Conservation (phyloP, 1,284 basidiomycete genomes). For the Microbotryomycetes sp. region DNA sequence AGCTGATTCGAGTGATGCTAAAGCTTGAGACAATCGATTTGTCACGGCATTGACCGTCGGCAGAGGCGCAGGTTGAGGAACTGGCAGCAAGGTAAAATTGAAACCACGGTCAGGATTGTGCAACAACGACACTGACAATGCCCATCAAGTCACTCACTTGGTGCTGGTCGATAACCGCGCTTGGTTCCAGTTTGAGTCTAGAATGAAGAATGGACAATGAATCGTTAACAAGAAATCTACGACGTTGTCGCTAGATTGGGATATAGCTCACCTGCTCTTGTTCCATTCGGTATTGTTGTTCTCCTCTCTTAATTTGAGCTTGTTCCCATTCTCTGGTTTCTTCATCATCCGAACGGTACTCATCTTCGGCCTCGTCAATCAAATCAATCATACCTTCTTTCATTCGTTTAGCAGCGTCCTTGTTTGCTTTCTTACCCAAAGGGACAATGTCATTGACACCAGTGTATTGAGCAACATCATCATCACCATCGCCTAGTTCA, state of each 20-base stretch:
- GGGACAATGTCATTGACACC: slow-evolving; percentile 79
- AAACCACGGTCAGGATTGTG: slow-evolving; percentile 45
- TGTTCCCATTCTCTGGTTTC: slow-evolving; percentile 86
- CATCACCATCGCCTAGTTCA: slow-evolving; percentile 84
- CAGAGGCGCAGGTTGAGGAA: slow-evolving; percentile 49
- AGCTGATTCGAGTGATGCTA: slow-evolving; percentile 52
- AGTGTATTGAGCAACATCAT: slow-evolving; percentile 84
- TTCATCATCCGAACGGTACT: slow-evolving; percentile 59
- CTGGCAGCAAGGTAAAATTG: slow-evolving; percentile 49
- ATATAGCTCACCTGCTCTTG: no score
- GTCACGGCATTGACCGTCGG: slow-evolving; percentile 64
- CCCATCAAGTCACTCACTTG: slow-evolving; percentile 58
- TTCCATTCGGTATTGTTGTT: slow-evolving; percentile 31
- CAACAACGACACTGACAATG: slow-evolving; percentile 55
- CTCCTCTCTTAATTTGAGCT: slow-evolving; percentile 74
- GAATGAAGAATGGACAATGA: neutral
- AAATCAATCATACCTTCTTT: slow-evolving; percentile 73
- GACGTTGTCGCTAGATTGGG: neutral
- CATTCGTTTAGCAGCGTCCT: slow-evolving; percentile 62
- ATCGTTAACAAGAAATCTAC: neutral
- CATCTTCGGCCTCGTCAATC: slow-evolving; percentile 72
- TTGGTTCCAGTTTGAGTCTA: slow-evolving; percentile 8
- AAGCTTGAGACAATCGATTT: slow-evolving; percentile 55
- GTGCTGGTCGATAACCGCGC: slow-evolving; percentile 58
- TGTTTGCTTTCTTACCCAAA: slow-evolving; percentile 75